Evolutionary conservation across 169 alveolate genomes (phyloP).

Genomic region (Plasmodium cynomolgi): DNA sequence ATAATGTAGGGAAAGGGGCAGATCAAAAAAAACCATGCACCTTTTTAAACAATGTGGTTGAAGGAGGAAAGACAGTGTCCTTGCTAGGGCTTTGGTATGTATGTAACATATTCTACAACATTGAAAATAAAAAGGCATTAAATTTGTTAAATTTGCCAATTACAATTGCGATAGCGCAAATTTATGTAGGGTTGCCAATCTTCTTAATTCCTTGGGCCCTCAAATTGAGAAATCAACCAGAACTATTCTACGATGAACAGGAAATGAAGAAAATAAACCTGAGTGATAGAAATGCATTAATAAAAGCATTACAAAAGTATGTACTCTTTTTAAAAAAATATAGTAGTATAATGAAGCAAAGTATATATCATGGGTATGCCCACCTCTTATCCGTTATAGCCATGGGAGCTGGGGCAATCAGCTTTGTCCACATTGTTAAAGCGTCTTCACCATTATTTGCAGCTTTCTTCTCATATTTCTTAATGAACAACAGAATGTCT

Average conservation of each 20-base stretch:
- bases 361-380: conserved; percentile 76
- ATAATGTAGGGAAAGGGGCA: not conserved
- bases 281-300: conserved; percentile 53
- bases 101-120: conserved; percentile 81
- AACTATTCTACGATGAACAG: conserved; percentile 42
- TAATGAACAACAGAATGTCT: conserved; percentile 76
- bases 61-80: conserved; percentile 66
- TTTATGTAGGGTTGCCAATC: conserved; percentile 84
- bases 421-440: conserved; percentile 82
- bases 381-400: conserved; percentile 82
- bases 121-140: conserved; percentile 83
- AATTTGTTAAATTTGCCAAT: conserved; percentile 81
- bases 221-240: conserved; percentile 60
- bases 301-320: conserved; percentile 59
- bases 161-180: conserved; percentile 83
- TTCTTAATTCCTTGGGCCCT: conserved; percentile 80
- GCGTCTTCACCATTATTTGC: conserved; percentile 84
- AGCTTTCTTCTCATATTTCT: conserved; percentile 77
- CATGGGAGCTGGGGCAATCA: conserved; percentile 81
- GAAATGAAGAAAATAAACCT: conserved; percentile 35
- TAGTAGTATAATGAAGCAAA: conserved; percentile 76
- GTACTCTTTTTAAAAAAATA: conserved; percentile 55
- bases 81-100: conserved; percentile 79
- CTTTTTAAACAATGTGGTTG: conserved; percentile 40
- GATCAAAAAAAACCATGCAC: conserved; percentile 12